Evolutionary conservation across 2,329 filamentous ascomycete genomes (phyloP).

Genomic region (Lachnellula cervina): DNA sequence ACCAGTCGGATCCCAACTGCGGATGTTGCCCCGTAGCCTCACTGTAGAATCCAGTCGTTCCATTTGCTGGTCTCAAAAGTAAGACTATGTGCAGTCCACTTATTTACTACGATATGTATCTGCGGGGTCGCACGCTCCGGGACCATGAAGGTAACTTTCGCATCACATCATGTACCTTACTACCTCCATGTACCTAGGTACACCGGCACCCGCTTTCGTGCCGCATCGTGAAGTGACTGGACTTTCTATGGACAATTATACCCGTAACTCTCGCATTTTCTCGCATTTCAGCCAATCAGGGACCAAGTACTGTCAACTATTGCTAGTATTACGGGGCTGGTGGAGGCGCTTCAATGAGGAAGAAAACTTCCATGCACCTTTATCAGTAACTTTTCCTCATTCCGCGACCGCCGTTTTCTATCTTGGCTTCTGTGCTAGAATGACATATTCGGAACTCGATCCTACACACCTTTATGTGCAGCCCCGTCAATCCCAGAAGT

Average conservation of each 20-base stretch:
- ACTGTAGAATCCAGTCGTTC: not conserved
- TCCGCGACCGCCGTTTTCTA: not conserved
- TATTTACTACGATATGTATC: not conserved
- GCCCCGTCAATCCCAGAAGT: not conserved
- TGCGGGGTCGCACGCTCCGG: not conserved
- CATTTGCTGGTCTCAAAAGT: not conserved
- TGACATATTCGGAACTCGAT: not conserved
- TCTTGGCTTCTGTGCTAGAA: not conserved
- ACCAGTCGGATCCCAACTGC: slow-evolving; percentile 11
- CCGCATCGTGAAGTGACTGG: not conserved
- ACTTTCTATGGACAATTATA: no score
- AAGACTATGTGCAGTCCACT: not conserved
- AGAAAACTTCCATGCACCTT: slow-evolving; percentile 6
- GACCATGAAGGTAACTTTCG: not conserved
- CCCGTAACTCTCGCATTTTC: not conserved
- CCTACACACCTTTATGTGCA: not conserved
- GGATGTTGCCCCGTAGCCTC: not conserved
- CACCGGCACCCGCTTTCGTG: no score
- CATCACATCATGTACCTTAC: not conserved
- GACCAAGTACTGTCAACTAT: not conserved
- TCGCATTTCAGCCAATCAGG: not conserved
- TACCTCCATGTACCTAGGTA: not conserved
- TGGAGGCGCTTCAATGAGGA: slow-evolving; percentile 6
- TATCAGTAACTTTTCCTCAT: slow-evolving; percentile 1
- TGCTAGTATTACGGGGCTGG: not conserved